Conservation (phyloP, 1,139 yeast genomes). For the Pneumocystis jirovecii region DNA sequence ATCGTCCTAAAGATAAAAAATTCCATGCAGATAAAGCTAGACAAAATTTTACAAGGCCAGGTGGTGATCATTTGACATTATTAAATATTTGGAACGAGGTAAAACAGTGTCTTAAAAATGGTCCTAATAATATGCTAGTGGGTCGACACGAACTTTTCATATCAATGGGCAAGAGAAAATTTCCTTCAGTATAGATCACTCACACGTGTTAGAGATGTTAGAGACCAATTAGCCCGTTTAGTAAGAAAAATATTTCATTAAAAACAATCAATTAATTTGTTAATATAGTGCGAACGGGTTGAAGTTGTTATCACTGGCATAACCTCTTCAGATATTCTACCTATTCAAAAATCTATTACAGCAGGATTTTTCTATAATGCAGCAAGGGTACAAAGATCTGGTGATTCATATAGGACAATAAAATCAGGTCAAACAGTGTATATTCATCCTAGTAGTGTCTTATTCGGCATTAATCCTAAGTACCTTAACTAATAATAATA, state of each 20-base stretch:
- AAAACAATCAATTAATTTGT: background rate
- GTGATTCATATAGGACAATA: slow-evolving; percentile 53
- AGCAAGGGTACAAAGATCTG: slow-evolving; percentile 54
- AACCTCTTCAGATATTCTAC: slow-evolving; percentile 20
- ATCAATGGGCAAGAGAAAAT: slow-evolving; percentile 78
- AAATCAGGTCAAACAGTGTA: slow-evolving; percentile 51
- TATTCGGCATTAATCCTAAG: slow-evolving; percentile 42
- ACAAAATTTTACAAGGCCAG: slow-evolving; percentile 38
- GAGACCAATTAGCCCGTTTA: slow-evolving; percentile 45
- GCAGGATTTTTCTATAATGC: slow-evolving; percentile 76
- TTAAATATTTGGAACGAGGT: slow-evolving; percentile 46
- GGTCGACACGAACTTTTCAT: slow-evolving; percentile 54
- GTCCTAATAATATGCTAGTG: slow-evolving; percentile 31
- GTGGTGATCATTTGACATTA: slow-evolving; percentile 68
- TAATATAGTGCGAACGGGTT: slow-evolving; percentile 39
- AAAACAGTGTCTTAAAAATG: background rate
- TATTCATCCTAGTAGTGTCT: slow-evolving; percentile 70
- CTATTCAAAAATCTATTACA: slow-evolving; percentile 52
- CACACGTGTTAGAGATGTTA: slow-evolving; percentile 52
- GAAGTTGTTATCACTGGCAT: slow-evolving; percentile 30
- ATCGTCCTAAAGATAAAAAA: slow-evolving; percentile 55
- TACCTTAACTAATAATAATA: background rate
- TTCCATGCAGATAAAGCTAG: slow-evolving; percentile 52
- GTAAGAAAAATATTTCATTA: background rate
- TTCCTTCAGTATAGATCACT: slow-evolving; percentile 64